Evolutionary conservation across 2,329 filamentous ascomycete species (phyloP).

Genomic region (Metarhizium robertsii): DNA sequence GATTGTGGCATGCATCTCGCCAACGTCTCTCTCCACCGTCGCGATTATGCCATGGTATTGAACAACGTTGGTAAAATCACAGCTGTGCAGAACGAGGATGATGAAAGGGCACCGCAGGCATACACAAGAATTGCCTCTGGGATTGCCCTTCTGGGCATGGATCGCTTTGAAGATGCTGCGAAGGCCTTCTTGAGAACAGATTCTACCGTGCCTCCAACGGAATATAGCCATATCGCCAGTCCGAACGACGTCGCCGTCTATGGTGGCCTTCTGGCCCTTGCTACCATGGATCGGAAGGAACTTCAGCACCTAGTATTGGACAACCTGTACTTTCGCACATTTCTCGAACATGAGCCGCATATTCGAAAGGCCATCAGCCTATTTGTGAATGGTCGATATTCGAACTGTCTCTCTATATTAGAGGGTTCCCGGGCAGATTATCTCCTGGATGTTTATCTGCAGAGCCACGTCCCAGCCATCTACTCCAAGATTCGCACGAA

Average conservation of each 20-base stretch:
- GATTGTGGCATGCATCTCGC: conserved; percentile 76
- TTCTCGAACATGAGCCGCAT: conserved; percentile 87
- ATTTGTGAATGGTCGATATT: conserved; percentile 87
- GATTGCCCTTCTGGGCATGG: conserved; percentile 38
- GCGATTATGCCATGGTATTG: conserved; percentile 65
- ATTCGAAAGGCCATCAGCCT: conserved; percentile 82
- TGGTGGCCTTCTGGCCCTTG: conserved; percentile 80
- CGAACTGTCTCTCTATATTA: conserved; percentile 71
- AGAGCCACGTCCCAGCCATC: conserved; percentile 59
- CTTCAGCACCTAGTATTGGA: conserved; percentile 71
- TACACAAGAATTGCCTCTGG: conserved; percentile 44
- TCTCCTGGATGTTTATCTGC: conserved; percentile 79
- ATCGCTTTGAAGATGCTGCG: conserved; percentile 54
- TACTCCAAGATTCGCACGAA: conserved; percentile 75
- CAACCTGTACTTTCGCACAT: conserved; percentile 70
- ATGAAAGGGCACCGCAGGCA: conserved; percentile 34
- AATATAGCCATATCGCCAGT: conserved; percentile 63
- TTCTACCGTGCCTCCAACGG: conserved; percentile 35
- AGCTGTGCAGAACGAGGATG: conserved; percentile 34
- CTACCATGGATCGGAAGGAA: conserved; percentile 73
- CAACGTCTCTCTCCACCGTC: conserved; percentile 63
- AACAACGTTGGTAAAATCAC: conserved; percentile 54
- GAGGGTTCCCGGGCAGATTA: conserved; percentile 78
- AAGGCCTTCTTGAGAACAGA: conserved; percentile 58
- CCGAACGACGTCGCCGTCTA: conserved; percentile 89